Percentiles rank a stretch among this genome's conserved stretches.
phyloP scores from a whole-genome alignment of 768 basidiomycete species.

The Kwoniella heveanensis region DNA sequence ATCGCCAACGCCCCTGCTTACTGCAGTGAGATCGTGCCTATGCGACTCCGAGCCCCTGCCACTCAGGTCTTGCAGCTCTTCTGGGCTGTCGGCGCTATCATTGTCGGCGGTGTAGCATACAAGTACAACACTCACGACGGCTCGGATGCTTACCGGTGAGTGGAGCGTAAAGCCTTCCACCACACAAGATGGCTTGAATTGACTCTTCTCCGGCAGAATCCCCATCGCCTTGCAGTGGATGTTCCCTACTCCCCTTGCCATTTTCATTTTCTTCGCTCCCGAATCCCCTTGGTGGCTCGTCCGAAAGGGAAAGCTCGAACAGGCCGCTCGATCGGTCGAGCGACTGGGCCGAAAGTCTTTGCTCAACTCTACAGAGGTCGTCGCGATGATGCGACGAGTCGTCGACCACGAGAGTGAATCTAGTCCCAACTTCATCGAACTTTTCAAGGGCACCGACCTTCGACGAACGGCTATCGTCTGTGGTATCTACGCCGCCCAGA shows the following conservation, averaged over 20 bases:
- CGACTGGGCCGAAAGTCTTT: constrained; percentile 32
- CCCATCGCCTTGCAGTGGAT: constrained; percentile 51
- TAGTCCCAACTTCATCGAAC: constrained; percentile 39
- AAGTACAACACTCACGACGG: constrained; percentile 27
- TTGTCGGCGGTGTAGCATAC: constrained; percentile 50
- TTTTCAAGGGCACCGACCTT: constrained; percentile 44
- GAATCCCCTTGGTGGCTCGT: constrained; percentile 54
- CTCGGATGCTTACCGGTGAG: constrained; percentile 39
- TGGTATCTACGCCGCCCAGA: constrained; percentile 47
- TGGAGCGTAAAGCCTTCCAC: constrained; percentile 5
- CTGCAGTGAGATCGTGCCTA: constrained; percentile 51
- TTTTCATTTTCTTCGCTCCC: constrained; percentile 49
- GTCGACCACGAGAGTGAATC: constrained; percentile 30
- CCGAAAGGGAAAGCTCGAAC: constrained; percentile 41
- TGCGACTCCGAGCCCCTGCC: constrained; percentile 47
- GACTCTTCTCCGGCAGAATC: constrained; percentile 21
- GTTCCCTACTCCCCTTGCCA: constrained; percentile 47
- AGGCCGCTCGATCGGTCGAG: constrained; percentile 38
- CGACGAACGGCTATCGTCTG: constrained; percentile 46
- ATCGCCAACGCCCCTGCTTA: constrained; percentile 49
- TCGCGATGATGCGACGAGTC: constrained; percentile 54
- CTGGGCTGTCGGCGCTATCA: constrained; percentile 54
- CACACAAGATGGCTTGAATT: background rate
- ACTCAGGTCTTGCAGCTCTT: constrained; percentile 53
- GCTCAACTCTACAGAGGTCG: constrained; percentile 29